phyloP scores from a whole-genome alignment of 345 rosid species.

The Eucalyptus victrix region DNA sequence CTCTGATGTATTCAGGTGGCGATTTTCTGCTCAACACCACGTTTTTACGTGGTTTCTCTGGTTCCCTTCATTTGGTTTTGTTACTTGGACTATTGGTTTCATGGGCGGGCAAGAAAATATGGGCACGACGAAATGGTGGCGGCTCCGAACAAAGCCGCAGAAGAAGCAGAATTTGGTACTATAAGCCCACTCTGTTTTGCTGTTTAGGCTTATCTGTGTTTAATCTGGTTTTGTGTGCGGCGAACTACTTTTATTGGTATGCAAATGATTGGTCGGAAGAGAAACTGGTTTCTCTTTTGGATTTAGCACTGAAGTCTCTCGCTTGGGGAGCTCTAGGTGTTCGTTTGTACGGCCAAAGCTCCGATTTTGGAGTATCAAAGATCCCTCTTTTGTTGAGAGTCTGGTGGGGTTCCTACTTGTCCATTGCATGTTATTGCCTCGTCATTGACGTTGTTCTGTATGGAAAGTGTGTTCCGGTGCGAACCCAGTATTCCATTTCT shows the following conservation, averaged over 20 bases:
- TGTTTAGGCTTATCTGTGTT: slow-evolving; percentile 39
- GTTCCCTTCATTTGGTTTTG: not conserved
- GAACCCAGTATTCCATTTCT: slow-evolving; percentile 15
- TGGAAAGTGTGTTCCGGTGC: slow-evolving; percentile 6
- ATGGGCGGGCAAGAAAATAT: not conserved
- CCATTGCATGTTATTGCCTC: slow-evolving; percentile 50
- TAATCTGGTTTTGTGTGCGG: slow-evolving; percentile 28
- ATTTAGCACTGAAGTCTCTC: slow-evolving; percentile 44
- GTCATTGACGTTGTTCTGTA: slow-evolving; percentile 34
- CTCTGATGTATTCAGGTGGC: not conserved
- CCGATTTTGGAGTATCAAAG: slow-evolving; percentile 7
- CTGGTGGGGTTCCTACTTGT: slow-evolving; percentile 58
- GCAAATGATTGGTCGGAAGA: slow-evolving; percentile 42
- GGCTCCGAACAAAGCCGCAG: not conserved
- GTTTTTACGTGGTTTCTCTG: slow-evolving; percentile 2
- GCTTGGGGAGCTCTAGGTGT: slow-evolving; percentile 51
- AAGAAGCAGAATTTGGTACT: not conserved
- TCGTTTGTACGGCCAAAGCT: slow-evolving; percentile 10
- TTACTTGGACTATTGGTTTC: not conserved
- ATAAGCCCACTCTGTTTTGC: slow-evolving; percentile 33
- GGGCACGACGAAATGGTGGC: not conserved
- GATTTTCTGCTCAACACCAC: not conserved
- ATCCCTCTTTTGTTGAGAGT: slow-evolving; percentile 42
- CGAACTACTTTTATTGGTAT: slow-evolving; percentile 60
- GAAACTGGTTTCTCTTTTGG: slow-evolving; percentile 35